Evolutionary conservation across 805 yeast genomes (phyloP).

Genomic region (Blastobotrys terrestris): DNA sequence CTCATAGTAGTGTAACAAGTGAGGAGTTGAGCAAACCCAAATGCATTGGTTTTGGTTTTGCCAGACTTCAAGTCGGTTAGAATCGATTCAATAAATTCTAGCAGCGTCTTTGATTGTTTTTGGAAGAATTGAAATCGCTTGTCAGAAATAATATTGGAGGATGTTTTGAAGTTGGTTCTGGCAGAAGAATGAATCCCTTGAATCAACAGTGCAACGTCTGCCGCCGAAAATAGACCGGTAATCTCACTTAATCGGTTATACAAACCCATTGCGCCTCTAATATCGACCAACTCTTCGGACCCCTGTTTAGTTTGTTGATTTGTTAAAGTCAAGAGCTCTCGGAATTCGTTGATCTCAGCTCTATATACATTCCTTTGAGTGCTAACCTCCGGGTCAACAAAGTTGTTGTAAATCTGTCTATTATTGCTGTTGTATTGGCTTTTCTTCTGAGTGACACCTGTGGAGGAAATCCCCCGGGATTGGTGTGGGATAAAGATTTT

Average conservation of each 20-base stretch:
- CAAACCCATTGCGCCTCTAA: slow-evolving; percentile 16
- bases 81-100: slow-evolving; percentile 13
- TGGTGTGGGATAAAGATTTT: neutral
- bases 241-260: slow-evolving; percentile 14
- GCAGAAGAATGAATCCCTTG: slow-evolving; percentile 21
- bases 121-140: slow-evolving; percentile 8
- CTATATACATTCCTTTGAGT: slow-evolving; percentile 7
- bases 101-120: slow-evolving; percentile 6
- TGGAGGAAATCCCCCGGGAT: neutral
- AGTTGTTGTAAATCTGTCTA: neutral
- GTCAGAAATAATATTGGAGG: slow-evolving; percentile 11
- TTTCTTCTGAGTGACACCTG: neutral
- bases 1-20: slow-evolving; percentile 17
- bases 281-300: slow-evolving; percentile 14
- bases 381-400: neutral
- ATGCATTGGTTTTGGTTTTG: slow-evolving; percentile 8
- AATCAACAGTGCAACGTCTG: slow-evolving; percentile 15
- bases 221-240: slow-evolving; percentile 9
- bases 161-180: slow-evolving; percentile 10
- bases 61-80: slow-evolving; percentile 16
- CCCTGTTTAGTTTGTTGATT: slow-evolving; percentile 14
- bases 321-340: slow-evolving; percentile 15
- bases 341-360: slow-evolving; percentile 12
- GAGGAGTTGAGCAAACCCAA: slow-evolving; percentile 20
- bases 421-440: neutral